Base-by-base conservation (phyloP, 2,329 filamentous ascomycete species). In the Emergomyces orientalis region DNA sequence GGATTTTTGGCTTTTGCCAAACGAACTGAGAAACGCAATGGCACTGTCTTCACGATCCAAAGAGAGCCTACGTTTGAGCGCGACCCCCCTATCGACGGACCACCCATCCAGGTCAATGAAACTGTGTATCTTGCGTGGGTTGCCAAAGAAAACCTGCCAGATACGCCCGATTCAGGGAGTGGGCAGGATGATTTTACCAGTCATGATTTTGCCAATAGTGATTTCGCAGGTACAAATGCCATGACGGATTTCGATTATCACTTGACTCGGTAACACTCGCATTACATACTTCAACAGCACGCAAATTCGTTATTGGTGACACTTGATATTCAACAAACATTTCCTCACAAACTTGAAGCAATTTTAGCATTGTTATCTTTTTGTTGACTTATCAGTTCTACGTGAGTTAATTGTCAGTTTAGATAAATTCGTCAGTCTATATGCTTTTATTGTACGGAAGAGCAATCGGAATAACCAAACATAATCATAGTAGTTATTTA, bases 121-220 rank as follows among this genome's bases (percentile, higher is more conserved):
- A 60, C 59, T 13, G 59, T 60, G 32, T 60, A 60, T 60, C 32
- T 60, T 37, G 43, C 45, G 3, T 60, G 59, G 59, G 59, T 60
- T 19, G 45, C 59, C 6, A 60, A 60, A 22, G 59, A 60, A 30
- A 60, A 52, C 13, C n/a, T 60, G 14, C 3, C 59, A 49, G 25
- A 27, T n/a, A 7, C 1, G 22, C 57, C 47, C 25, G 57, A 47
- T 25, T 37, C 54, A 41, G 32, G 5, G 22, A 25, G 30, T 51
- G 32, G 19, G 4, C 27, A 37, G 45, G 59, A 41, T 39, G 59
- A 52, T 52, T 52, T 37, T 52, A 2, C 22, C 8, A 45, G 39
- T 17, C 14, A 32, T 45, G 43, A 52, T 51, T 43, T 52, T 30
- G 49, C 25, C n/a, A 27, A 52, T 60, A 19, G 30, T 30, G 45